A percentile compares a stretch with the other conserved stretches of the same genome.
These are phyloP conservation scores for Sungouiella blattae DNA, from an alignment of 805 yeast species.

Conservation along the genomic window DNA sequence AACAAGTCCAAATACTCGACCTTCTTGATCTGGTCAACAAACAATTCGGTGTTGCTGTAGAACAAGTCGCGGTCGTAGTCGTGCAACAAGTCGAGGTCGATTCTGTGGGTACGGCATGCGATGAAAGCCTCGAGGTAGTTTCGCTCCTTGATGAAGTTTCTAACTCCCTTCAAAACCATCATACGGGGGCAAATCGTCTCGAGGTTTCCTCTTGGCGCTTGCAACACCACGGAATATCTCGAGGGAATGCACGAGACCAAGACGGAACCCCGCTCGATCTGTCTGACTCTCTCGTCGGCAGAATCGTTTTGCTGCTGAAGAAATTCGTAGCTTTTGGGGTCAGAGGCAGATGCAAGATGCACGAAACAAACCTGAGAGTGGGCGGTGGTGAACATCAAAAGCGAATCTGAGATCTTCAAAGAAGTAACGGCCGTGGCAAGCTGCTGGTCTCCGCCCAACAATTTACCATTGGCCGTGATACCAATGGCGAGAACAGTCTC, in stretches of 20 bases:
- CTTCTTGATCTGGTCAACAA: conserved; percentile 65
- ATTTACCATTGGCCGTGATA: conserved; percentile 67
- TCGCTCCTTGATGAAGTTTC: conserved; percentile 57
- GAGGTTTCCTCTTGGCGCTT: conserved; percentile 94
- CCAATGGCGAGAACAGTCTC: conserved; percentile 57
- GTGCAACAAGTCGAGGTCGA: conserved; percentile 83
- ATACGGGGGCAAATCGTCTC: conserved; percentile 94
- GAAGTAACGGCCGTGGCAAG: conserved; percentile 80
- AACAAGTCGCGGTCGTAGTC: conserved; percentile 81
- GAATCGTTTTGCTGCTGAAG: conserved; percentile 19
- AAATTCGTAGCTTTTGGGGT: conserved; percentile 31
- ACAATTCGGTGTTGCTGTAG: conserved; percentile 55
- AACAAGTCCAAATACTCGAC: conserved; percentile 83
- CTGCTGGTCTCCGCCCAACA: conserved; percentile 59
- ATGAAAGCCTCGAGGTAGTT: conserved; percentile 72
- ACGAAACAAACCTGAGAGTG: conserved; percentile 79
- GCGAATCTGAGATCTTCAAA: conserved; percentile 63
- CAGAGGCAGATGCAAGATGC: conserved; percentile 52
- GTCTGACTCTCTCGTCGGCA: conserved; percentile 78
- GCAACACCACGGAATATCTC: conserved; percentile 75
- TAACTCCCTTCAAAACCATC: conserved; percentile 80
- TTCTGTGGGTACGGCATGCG: conserved; percentile 85
- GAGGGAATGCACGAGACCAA: conserved; percentile 80
- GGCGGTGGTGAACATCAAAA: conserved; percentile 81
- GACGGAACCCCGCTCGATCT: conserved; percentile 89